A percentile compares a stretch with the other conserved stretches of the same genome.
Conservation (phyloP, 345 rosid species). For the Arabidopsis arenosa region DNA sequence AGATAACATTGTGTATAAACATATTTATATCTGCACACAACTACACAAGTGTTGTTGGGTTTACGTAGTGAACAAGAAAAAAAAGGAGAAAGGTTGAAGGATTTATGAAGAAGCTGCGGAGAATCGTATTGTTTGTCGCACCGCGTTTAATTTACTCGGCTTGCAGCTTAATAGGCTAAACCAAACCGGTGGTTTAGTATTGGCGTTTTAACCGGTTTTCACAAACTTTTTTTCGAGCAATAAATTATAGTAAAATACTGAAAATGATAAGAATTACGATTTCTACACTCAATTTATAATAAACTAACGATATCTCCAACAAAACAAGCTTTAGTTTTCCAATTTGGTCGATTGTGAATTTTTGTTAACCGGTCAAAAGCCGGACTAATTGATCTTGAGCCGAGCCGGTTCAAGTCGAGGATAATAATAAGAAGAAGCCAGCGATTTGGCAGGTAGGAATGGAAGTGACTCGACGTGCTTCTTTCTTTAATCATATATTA, state of each 20-base stretch:
- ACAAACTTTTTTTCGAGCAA: neutral
- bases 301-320: neutral
- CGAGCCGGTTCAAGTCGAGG: neutral
- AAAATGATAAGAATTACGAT: neutral
- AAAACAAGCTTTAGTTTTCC: neutral
- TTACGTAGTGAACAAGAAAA: constrained; percentile 42
- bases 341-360: neutral
- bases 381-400: neutral
- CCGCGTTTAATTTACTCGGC: neutral
- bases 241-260: neutral
- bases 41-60: constrained; percentile 24
- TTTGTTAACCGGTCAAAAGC: neutral
- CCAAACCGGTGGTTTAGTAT: constrained; percentile 34
- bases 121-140: constrained; percentile 31
- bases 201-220: neutral
- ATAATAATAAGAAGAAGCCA: constrained; percentile 7
- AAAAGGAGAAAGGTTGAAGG: constrained; percentile 18
- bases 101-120: constrained; percentile 26
- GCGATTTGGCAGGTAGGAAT: constrained; percentile 28
- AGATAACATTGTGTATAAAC: neutral
- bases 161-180: neutral
- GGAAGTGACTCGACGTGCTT: constrained; percentile 29
- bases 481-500: constrained; percentile 11
- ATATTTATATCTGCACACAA: neutral
- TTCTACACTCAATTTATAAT: neutral